Percentiles rank a stretch among this genome's conserved stretches.
Conservation (phyloP, 805 yeast genomes). For the Yamadazyma nakazawae region DNA sequence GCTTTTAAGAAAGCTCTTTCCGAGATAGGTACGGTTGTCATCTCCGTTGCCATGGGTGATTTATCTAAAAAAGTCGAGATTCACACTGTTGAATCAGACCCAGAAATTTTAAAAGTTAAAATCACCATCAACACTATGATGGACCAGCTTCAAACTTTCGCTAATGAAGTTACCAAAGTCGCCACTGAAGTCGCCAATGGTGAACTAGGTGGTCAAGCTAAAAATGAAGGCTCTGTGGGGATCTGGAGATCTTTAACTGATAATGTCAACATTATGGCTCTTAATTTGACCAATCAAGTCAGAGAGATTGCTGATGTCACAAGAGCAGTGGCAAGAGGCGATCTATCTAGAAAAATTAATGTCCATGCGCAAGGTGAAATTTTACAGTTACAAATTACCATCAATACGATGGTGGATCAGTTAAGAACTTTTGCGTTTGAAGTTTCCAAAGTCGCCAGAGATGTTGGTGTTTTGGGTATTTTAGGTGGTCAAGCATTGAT, state of each 20-base stretch:
- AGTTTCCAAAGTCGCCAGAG: constrained; percentile 82
- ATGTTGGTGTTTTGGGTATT: constrained; percentile 86
- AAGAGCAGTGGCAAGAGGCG: constrained; percentile 85
- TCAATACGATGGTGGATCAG: constrained; percentile 87
- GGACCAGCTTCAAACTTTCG: constrained; percentile 80
- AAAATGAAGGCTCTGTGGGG: constrained; percentile 80
- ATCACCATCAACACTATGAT: constrained; percentile 84
- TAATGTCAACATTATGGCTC: constrained; percentile 85
- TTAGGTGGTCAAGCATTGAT: constrained; percentile 86
- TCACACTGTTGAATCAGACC: constrained; percentile 68
- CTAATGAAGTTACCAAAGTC: constrained; percentile 76
- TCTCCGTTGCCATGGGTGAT: constrained; percentile 88
- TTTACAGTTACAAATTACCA: constrained; percentile 78
- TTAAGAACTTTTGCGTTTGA: constrained; percentile 80
- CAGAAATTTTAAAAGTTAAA: constrained; percentile 76
- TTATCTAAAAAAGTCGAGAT: constrained; percentile 75
- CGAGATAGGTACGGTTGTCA: constrained; percentile 83
- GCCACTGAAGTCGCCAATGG: constrained; percentile 92
- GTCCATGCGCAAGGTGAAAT: constrained; percentile 93
- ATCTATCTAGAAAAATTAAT: constrained; percentile 74
- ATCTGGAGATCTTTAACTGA: constrained; percentile 84
- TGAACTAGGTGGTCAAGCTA: constrained; percentile 85
- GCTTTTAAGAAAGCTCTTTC: constrained; percentile 69
- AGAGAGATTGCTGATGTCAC: constrained; percentile 89
- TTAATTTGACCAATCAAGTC: constrained; percentile 65